Base-by-base conservation (phyloP, 2,329 filamentous ascomycete species). In the Cyphellophora europaea region DNA sequence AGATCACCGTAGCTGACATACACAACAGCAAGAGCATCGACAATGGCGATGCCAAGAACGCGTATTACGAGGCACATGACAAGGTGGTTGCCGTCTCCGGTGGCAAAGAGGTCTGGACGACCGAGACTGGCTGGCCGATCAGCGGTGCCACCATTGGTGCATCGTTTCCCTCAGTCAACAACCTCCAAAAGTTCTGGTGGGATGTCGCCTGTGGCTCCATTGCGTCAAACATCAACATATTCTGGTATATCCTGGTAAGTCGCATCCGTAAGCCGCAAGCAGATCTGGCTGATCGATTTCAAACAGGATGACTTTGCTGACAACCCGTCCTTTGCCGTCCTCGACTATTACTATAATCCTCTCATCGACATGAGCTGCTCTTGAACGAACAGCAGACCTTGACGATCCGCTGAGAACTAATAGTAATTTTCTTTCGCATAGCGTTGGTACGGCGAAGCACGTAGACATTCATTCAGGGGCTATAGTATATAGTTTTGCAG, bases 101-200 rank as follows among this genome's bases (percentile, higher is more conserved):
- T 21, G 73, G 72, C 52, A 89, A 87, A 69, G 66, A 73, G 12
- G 72, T 93, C 49, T 91, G 83, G 83, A 72, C 93, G 43, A 91
- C 86, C 17, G 86, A 93, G 70, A 91, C 85, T 11, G 87, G 87
- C 45, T 91, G 83, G 76, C 86, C 87, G 32, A 76, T 87, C 35
- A 76, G 69, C 50, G 87, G 86, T 37, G 62, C 72, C 45, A 69
- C 63, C 2, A 61, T 71, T 42, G 77, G 77, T 48, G 54, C 72
- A 32, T 83, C 75, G 27, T 69, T 80, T 6, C 67, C 87, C 5
- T 77, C 67, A 21, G 43, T 63, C 19, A 63, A 69, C 35, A 88
- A 89, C 53, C 84, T 87, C 28, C 69, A 83, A 65, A 71, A 60
- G n/a, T 94, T 76, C 71, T 93, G 84, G 82, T 69, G 83, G 49